These are phyloP conservation scores for Trifolium fragiferum DNA, from an alignment of 306 rosid species.

Conservation along the genomic window DNA sequence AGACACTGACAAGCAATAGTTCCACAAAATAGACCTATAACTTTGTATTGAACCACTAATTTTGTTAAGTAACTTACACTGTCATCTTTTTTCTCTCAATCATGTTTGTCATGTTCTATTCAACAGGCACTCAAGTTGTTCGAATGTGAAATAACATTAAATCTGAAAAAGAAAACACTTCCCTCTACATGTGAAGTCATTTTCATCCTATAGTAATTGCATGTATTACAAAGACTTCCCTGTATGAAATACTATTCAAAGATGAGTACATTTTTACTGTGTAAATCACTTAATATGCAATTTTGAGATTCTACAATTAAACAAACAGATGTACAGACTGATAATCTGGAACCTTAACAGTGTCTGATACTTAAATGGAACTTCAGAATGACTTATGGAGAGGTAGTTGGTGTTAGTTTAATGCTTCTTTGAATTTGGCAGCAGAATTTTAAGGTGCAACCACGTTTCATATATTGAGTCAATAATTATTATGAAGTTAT, in stretches of 20 bases:
- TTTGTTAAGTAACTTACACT: constrained; percentile 24
- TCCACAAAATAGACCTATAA: constrained; percentile 8
- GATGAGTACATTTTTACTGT: constrained; percentile 10
- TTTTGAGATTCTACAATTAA: constrained; percentile 37
- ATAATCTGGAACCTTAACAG: constrained; percentile 43
- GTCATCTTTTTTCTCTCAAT: constrained; percentile 11
- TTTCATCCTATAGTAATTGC: constrained; percentile 25
- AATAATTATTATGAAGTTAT: constrained; percentile 19
- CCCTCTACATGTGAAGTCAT: constrained; percentile 26
- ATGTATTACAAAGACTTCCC: constrained; percentile 19
- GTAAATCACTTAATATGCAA: constrained; percentile 9
- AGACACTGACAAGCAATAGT: constrained; percentile 5
- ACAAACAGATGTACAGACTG: constrained; percentile 39
- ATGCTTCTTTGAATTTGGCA: constrained; percentile 45
- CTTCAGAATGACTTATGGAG: constrained; percentile 36
- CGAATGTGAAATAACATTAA: constrained; percentile 24
- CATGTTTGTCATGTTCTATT: constrained; percentile 34
- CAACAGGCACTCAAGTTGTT: constrained; percentile 29
- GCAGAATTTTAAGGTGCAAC: constrained; percentile 27
- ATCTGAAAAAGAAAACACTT: constrained; percentile 31
- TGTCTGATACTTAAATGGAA: constrained; percentile 47
- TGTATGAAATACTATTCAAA: constrained; percentile 28
- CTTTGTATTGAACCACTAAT: neutral
- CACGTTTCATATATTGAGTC: neutral
- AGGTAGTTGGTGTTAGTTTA: constrained; percentile 49